phyloP scores from a whole-genome alignment of 2,329 filamentous ascomycete species.

The Ustilaginoidea virens region DNA sequence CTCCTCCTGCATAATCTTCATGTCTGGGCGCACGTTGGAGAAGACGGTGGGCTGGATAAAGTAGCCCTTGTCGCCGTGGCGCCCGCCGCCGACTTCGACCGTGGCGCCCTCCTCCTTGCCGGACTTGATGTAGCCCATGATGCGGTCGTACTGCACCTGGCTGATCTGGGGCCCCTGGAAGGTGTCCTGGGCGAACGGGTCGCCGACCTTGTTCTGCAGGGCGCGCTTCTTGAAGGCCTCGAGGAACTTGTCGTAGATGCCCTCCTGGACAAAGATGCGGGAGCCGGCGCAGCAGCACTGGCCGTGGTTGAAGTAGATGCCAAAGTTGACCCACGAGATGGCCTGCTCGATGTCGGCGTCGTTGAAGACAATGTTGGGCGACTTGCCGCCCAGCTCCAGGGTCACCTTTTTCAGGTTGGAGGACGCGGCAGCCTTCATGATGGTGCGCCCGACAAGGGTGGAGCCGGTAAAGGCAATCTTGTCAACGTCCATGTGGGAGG shows the following conservation, averaged over 20 bases:
- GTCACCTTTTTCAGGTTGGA: conserved; percentile 76
- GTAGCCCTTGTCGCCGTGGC: conserved; percentile 63
- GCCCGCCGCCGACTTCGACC: conserved; percentile 37
- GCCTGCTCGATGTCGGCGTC: conserved; percentile 65
- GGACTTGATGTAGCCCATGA: conserved; percentile 67
- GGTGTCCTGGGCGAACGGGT: conserved; percentile 63
- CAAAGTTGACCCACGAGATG: conserved; percentile 64
- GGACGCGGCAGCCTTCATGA: conserved; percentile 66
- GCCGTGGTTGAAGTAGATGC: conserved; percentile 51
- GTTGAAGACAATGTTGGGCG: conserved; percentile 65
- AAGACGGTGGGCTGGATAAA: conserved; percentile 91
- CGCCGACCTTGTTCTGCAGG: conserved; percentile 59
- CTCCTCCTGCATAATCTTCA: conserved; percentile 88
- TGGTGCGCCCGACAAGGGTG: conserved; percentile 54
- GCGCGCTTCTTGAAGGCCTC: conserved; percentile 66
- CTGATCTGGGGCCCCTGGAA: conserved; percentile 86
- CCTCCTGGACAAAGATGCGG: conserved; percentile 73
- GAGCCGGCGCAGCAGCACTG: conserved; percentile 62
- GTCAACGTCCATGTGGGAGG: conserved; percentile 65
- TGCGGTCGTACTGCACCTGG: conserved; percentile 73
- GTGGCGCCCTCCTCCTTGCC: conserved; percentile 44
- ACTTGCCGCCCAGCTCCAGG: conserved; percentile 67
- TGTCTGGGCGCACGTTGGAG: conserved; percentile 62
- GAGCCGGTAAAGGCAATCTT: conserved; percentile 76
- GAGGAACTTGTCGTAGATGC: conserved; percentile 78